These are phyloP conservation scores for Epithele typhae DNA, from an alignment of 768 basidiomycete species.

Conservation along the genomic window DNA sequence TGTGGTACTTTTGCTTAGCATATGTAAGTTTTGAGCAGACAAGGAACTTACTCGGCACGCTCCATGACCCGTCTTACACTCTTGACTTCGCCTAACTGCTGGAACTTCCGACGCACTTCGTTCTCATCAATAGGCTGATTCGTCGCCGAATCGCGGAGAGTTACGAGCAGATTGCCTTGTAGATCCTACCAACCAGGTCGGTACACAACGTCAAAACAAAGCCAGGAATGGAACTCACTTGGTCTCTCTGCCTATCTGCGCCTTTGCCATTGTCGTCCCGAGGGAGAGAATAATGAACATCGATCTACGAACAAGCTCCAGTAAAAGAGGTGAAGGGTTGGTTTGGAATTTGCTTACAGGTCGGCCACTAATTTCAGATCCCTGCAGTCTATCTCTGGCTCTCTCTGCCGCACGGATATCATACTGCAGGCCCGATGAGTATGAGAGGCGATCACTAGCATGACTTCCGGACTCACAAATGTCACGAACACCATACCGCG, in stretches of 20 bases:
- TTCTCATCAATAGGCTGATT: slow-evolving; percentile 74
- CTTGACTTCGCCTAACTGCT: slow-evolving; percentile 90
- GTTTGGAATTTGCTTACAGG: slow-evolving; percentile 66
- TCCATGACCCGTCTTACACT: slow-evolving; percentile 61
- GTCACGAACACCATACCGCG: slow-evolving; percentile 99
- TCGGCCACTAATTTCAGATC: slow-evolving; percentile 80
- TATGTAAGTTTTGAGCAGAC: slow-evolving; percentile 4
- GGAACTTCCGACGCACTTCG: slow-evolving; percentile 82
- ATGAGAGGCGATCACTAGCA: too few species aligned
- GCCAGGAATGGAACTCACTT: slow-evolving; percentile 42
- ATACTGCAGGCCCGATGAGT: slow-evolving; percentile 45
- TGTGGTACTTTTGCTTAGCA: too few species aligned
- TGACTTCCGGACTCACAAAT: slow-evolving; percentile 63
- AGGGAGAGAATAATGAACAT: slow-evolving; percentile 96
- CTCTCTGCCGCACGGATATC: slow-evolving; percentile 91
- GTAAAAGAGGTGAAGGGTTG: too few species aligned
- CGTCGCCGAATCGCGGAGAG: slow-evolving; percentile 64
- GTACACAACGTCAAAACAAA: not conserved
- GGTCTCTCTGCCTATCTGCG: slow-evolving; percentile 79
- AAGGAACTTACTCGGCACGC: slow-evolving; percentile 45
- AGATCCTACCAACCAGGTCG: slow-evolving; percentile 44
- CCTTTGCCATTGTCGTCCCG: slow-evolving; percentile 62
- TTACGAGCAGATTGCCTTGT: slow-evolving; percentile 82
- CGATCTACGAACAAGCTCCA: slow-evolving; percentile 76
- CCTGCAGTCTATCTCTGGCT: slow-evolving; percentile 88